phyloP scores from a whole-genome alignment of 352 stramenopile species.

The Elongisporangium undulatum region DNA sequence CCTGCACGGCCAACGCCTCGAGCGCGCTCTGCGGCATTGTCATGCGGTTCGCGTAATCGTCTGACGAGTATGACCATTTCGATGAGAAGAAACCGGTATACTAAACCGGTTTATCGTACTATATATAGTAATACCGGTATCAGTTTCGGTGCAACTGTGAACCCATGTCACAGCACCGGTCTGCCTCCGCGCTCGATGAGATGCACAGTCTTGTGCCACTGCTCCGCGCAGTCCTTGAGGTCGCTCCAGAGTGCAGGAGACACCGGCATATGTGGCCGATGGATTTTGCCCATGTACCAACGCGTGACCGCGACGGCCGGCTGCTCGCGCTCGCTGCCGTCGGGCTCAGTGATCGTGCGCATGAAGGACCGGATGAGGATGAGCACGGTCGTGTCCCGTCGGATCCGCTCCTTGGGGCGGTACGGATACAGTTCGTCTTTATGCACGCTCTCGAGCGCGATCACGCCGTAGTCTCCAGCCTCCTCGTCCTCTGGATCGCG shows the following conservation, averaged over 20 bases:
- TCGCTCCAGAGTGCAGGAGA: constrained; percentile 15
- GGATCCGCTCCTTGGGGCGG: constrained; percentile 30
- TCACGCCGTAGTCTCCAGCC: constrained; percentile 28
- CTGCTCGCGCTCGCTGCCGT: constrained; percentile 4
- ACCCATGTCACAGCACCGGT: neutral
- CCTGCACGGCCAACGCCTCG: neutral
- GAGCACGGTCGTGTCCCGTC: constrained; percentile 33
- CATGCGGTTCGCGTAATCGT: neutral
- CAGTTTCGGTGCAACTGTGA: neutral
- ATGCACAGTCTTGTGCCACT: constrained; percentile 22
- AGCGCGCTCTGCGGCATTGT: neutral
- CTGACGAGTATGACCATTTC: neutral
- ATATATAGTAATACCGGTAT: no score
- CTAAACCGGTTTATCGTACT: no score
- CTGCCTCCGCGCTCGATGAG: constrained; percentile 8
- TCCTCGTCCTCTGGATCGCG: constrained; percentile 15
- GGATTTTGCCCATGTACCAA: constrained; percentile 11
- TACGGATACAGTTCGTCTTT: constrained; percentile 51
- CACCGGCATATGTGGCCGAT: constrained; percentile 3
- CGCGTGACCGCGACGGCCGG: constrained; percentile 2
- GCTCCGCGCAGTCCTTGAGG: constrained; percentile 20
- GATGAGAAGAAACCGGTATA: neutral
- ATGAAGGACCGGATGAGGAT: constrained; percentile 15
- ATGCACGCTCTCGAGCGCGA: constrained; percentile 43
- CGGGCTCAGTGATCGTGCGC: constrained; percentile 2